Evolutionary conservation across 1,284 basidiomycete genomes (phyloP), one percentile per base, ranked within the genome.

Genomic region (Pyrrhoderma noxium): DNA sequence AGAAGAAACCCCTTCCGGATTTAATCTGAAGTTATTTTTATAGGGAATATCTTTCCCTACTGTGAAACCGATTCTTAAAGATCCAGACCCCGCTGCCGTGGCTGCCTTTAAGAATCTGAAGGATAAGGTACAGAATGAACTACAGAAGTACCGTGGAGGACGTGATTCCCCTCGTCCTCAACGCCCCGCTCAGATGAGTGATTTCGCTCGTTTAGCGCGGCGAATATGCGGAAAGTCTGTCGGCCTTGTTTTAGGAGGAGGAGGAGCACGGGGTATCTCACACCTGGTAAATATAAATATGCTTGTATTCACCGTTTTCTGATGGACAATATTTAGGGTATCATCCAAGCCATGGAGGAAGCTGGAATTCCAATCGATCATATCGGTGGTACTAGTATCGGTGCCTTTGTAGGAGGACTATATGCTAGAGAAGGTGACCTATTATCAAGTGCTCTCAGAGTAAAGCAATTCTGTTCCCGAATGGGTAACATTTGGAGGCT

Each of bases 401-500:
- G 95, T 0, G 79, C 88, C 2, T 84, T 98, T 53, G 85, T 99
- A 42, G 95, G 93, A n/a, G 96, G 94, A 0, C 70, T 99, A 22
- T 99, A 98, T 68, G 93, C 96, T 7, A 79, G 89, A 25, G 93
- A 97, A 63, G 93, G 89, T 21, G 92, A 98, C 65, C 70, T 97
- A 19, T 79, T 98, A 39, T 90, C 89, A 31, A 88, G 82, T 49
- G 75, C 88, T 5, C 93, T 88, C 1, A 77, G 94, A 41, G 82
- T 89, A n/a, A 95, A 93, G 64, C 85, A 90, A 51, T 95, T 98
- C 66, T 87, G 90, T 53, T 85, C 89, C 1, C 75, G 87, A 51
- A 94, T 98, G 93, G 82, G 88, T 3, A 95, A 92, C 57, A 82
- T 97, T 56, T 97, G 93, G 93, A 77, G 95, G 45, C 85, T 98